Percentiles rank a stretch among this genome's conserved stretches.
Conservation (phyloP, 257 asterid genomes). For the Solanum clarkiae region DNA sequence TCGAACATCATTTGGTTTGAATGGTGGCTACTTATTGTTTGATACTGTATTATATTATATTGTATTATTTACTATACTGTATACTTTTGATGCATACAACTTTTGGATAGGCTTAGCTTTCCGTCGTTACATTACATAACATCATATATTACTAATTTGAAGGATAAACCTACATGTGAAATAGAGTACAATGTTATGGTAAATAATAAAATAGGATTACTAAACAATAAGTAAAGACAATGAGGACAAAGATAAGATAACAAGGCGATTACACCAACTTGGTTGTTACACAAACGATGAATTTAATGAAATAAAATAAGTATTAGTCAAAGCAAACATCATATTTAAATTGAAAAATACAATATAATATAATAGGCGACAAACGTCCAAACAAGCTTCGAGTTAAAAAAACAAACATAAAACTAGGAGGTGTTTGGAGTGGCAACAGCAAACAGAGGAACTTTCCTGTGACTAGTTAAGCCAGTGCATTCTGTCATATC, state of each 20-base stretch:
- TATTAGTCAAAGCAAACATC: neutral
- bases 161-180: neutral
- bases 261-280: neutral
- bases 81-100: too few relatives aligned
- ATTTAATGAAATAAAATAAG: neutral
- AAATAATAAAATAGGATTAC: too few relatives aligned
- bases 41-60: too few relatives aligned
- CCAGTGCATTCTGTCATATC: conserved; percentile 39
- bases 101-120: neutral
- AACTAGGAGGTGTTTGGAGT: neutral
- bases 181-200: neutral
- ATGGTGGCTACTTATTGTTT: too few relatives aligned
- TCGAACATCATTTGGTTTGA: too few relatives aligned
- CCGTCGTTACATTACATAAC: too few relatives aligned
- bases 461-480: conserved; percentile 8
- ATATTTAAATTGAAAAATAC: neutral
- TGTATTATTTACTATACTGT: too few relatives aligned
- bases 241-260: neutral
- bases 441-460: conserved; percentile 20
- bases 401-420: neutral
- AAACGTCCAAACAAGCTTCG: neutral
- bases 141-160: neutral
- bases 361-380: neutral
- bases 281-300: neutral
- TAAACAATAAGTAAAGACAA: neutral